Evolutionary conservation across 1,284 basidiomycete species (phyloP), one percentile per base, ranked within the genome.

Genomic region (Veloporphyrellus conicus): DNA sequence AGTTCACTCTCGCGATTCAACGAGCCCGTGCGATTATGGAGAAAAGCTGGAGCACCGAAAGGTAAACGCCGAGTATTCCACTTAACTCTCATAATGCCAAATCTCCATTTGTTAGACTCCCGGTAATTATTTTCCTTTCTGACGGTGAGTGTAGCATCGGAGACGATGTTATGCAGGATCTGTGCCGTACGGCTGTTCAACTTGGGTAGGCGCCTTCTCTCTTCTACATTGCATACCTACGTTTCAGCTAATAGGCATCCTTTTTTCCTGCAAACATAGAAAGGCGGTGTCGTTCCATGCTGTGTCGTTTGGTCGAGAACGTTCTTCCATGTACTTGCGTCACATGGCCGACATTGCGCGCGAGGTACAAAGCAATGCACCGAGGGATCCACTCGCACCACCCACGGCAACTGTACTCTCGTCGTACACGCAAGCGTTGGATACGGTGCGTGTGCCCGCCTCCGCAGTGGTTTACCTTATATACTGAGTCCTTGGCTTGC

Each of bases 81-180:
- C 18, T 34, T n/a, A 15, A 53, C 10, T 12, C 32, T 31, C 29
- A 19, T 4, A 19, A 25, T 23, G 1, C 10, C 16, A 29, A 43
- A 15, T 29, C 19, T 8, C 19, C 3, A 9, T 16, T 12, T 11
- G 15, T 15, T 19, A 82, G 81, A 47, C 60, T 67, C 0, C 82
- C 81, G 0, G 72, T 84, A n/a, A 63, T 83, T n/a, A 72, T 84
- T 25, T 83, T 83, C 60, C 67, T 84, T 15, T 83, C 81, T 0
- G 81, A 81, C 48, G 82, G 81, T 0, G 74, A 79, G 61, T 74
- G 74, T 45, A 27, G 39, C 1, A 66, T 77, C 16, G 47, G 47
- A 0, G 76, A 82, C 43, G 19, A 59, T 1, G 60, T 62, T 0
- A 64, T 81, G 46, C 73, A 76, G 20, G 69, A 72, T 49, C 42